Percentiles rank a stretch among this genome's conserved stretches.
phyloP scores from a whole-genome alignment of 192 early-diverging fungal genomes.

The Entrophospora sp. region DNA sequence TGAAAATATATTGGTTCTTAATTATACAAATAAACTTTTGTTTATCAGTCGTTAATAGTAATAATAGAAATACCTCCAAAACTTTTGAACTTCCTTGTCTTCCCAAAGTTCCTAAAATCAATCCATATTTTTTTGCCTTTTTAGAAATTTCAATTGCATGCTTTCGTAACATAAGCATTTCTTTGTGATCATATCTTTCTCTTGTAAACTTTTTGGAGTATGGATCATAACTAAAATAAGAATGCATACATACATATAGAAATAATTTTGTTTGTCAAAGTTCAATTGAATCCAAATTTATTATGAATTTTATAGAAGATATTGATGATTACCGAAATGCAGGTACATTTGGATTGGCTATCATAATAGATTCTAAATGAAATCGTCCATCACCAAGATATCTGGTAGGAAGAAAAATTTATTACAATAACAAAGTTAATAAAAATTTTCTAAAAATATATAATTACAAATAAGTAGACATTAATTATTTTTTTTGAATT shows the following conservation, averaged over 20 bases:
- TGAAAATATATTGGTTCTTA: not conserved
- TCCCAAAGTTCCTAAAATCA: constrained; percentile 94
- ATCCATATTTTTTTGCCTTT: constrained; percentile 70
- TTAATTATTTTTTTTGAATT: too few species aligned
- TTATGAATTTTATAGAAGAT: too few species aligned
- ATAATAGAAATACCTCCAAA: constrained; percentile 46
- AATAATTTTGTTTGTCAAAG: not conserved
- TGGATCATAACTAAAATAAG: constrained; percentile 68
- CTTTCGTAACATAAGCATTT: constrained; percentile 81
- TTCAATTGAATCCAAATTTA: too few species aligned
- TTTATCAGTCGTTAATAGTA: not conserved
- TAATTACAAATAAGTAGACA: too few species aligned
- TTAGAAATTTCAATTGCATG: constrained; percentile 71
- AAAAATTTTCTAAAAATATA: too few species aligned
- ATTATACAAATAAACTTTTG: not conserved
- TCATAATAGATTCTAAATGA: constrained; percentile 98
- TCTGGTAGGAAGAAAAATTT: too few species aligned
- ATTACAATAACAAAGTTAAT: too few species aligned
- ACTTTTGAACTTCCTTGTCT: constrained; percentile 93
- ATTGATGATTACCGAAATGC: constrained; percentile 57
- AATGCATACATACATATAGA: not conserved
- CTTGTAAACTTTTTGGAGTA: constrained; percentile 86
- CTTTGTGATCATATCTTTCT: constrained; percentile 87
- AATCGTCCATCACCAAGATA: constrained; percentile 92
- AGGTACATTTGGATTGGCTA: constrained; percentile 84